phyloP scores from a whole-genome alignment of 805 yeast genomes.

The Monosporozyma unispora region DNA sequence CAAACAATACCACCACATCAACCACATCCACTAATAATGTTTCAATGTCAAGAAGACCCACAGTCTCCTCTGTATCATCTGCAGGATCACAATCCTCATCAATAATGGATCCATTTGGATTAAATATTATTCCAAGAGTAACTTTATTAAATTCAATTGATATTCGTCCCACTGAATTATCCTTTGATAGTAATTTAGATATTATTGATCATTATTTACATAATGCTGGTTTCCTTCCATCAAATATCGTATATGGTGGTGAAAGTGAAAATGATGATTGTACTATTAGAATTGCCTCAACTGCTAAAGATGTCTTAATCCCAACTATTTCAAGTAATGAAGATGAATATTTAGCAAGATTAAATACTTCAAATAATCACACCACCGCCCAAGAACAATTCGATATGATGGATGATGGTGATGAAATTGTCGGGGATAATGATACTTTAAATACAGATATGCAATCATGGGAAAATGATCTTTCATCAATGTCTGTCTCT shows the following conservation, averaged over 20 bases:
- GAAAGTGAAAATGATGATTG: conserved; percentile 6
- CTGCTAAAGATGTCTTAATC: conserved; percentile 30
- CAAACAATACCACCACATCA: not conserved
- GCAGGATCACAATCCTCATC: not conserved
- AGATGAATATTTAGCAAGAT: conserved; percentile 23
- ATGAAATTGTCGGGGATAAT: not conserved
- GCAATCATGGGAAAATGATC: not conserved
- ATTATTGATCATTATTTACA: not conserved
- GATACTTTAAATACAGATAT: not conserved
- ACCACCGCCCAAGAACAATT: conserved; percentile 5
- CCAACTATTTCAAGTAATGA: conserved; percentile 25
- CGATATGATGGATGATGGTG: not conserved
- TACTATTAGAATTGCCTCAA: conserved; percentile 25
- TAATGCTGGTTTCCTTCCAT: not conserved
- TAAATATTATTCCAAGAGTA: not conserved
- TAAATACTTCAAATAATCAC: conserved; percentile 8
- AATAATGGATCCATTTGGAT: not conserved
- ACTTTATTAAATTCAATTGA: not conserved
- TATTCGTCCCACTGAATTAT: not conserved
- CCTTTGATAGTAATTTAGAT: not conserved
- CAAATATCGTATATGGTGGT: not conserved
- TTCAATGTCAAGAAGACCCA: not conserved
- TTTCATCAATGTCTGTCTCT: not conserved
- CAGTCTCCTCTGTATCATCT: not conserved
- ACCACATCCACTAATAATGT: not conserved